Evolutionary conservation across 352 stramenopile species (phyloP).

Genomic region (Phytophthora sojae): DNA sequence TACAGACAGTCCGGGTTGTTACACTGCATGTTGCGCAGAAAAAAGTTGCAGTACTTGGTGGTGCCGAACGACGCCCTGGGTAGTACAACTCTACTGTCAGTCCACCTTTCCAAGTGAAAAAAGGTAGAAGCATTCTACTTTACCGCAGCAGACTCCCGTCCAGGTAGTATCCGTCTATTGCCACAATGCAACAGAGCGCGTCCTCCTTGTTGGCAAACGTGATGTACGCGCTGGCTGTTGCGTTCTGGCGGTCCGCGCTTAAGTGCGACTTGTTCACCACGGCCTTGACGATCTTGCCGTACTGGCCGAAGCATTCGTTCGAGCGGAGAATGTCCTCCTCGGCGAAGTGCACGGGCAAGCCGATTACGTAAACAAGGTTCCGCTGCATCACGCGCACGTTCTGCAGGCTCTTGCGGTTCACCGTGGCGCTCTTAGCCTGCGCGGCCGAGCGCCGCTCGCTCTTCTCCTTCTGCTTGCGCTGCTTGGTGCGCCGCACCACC

Average conservation of each 20-base stretch:
- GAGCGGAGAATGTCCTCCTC: slow-evolving; percentile 87
- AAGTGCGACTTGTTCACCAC: slow-evolving; percentile 92
- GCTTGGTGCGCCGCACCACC: slow-evolving; percentile 79
- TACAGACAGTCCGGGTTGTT: slow-evolving; percentile 96
- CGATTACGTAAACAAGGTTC: slow-evolving; percentile 96
- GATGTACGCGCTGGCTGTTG: slow-evolving; percentile 93
- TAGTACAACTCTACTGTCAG: not conserved
- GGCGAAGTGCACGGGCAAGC: slow-evolving; percentile 85
- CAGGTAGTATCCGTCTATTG: slow-evolving; percentile 91
- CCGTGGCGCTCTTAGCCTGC: slow-evolving; percentile 40
- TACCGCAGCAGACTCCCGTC: slow-evolving; percentile 82
- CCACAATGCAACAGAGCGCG: slow-evolving; percentile 90
- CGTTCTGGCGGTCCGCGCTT: slow-evolving; percentile 71
- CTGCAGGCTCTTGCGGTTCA: slow-evolving; percentile 86
- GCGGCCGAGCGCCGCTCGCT: slow-evolving; percentile 67
- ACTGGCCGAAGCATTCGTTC: slow-evolving; percentile 93
- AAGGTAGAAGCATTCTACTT: not conserved
- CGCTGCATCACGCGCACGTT: slow-evolving; percentile 94
- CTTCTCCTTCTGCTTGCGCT: slow-evolving; percentile 89
- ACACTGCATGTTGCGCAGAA: slow-evolving; percentile 91
- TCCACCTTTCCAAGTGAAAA: not conserved
- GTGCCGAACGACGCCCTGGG: slow-evolving; percentile 93
- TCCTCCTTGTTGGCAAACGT: slow-evolving; percentile 93
- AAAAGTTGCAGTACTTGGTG: slow-evolving; percentile 97
- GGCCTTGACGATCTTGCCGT: slow-evolving; percentile 94